Conservation (phyloP, 1,284 basidiomycete species). For the Schizophyllum amplum region DNA sequence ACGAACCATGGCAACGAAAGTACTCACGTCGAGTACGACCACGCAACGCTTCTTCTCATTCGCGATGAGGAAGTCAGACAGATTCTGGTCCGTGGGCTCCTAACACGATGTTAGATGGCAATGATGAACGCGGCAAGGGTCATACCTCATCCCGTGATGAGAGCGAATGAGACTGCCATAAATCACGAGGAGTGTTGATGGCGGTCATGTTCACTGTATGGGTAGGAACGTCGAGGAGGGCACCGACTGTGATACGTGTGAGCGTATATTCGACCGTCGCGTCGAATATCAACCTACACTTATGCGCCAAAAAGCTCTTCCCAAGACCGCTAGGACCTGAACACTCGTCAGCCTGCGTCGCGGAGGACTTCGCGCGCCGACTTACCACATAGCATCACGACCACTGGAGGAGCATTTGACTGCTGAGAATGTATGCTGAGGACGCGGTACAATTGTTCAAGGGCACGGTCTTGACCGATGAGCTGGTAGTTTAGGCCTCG, state of each 20-base stretch:
- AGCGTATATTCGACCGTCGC: slow-evolving; percentile 4
- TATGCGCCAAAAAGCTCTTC: slow-evolving; percentile 71
- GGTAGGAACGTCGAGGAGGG: slow-evolving; percentile 64
- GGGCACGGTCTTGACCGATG: slow-evolving; percentile 66
- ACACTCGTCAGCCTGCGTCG: neutral
- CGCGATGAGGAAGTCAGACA: slow-evolving; percentile 66
- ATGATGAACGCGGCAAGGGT: slow-evolving; percentile 6
- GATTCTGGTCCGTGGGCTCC: slow-evolving; percentile 56
- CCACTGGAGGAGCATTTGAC: slow-evolving; percentile 54
- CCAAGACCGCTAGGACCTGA: slow-evolving; percentile 75
- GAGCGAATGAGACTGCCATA: slow-evolving; percentile 76
- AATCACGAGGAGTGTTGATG: slow-evolving; percentile 58
- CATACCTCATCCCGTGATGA: slow-evolving; percentile 55
- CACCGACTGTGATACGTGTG: slow-evolving; percentile 56
- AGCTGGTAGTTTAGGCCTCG: slow-evolving; percentile 61
- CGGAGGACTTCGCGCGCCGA: slow-evolving; percentile 3
- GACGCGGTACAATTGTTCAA: slow-evolving; percentile 69
- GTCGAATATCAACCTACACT: slow-evolving; percentile 51
- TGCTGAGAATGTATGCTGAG: slow-evolving; percentile 63
- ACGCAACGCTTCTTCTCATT: slow-evolving; percentile 78
- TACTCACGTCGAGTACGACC: slow-evolving; percentile 71
- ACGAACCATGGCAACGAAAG: slow-evolving; percentile 1
- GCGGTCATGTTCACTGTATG: slow-evolving; percentile 84
- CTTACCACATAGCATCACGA: slow-evolving; percentile 66
- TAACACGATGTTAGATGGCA: no score